phyloP scores from a whole-genome alignment of 352 stramenopile species.

The Pythium periplocum region DNA sequence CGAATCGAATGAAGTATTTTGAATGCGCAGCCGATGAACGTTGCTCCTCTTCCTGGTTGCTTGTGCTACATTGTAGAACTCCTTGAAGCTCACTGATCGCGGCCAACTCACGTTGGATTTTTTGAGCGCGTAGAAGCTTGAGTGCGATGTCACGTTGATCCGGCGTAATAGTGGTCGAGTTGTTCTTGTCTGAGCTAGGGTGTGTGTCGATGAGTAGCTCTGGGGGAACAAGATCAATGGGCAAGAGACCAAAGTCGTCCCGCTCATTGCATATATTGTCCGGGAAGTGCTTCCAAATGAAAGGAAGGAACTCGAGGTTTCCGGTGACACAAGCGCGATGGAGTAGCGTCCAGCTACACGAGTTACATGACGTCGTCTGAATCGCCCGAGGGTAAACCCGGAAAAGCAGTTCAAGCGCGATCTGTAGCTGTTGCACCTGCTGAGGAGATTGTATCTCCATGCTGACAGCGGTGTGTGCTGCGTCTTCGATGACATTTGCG shows the following conservation, averaged over 20 bases:
- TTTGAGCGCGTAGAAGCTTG: slow-evolving; percentile 4
- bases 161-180: not conserved
- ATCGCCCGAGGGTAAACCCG: slow-evolving; percentile 16
- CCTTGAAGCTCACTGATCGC: not conserved
- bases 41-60: not conserved
- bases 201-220: slow-evolving; percentile 33
- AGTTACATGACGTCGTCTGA: slow-evolving; percentile 21
- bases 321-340: slow-evolving; percentile 54
- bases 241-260: slow-evolving; percentile 46
- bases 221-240: slow-evolving; percentile 47
- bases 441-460: slow-evolving; percentile 50
- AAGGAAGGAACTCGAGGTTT: slow-evolving; percentile 53
- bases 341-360: slow-evolving; percentile 36
- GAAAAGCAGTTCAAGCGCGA: slow-evolving; percentile 54
- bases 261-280: slow-evolving; percentile 25
- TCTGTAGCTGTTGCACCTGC: slow-evolving; percentile 57
- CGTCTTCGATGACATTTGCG: slow-evolving; percentile 40
- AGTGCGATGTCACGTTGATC: slow-evolving; percentile 13
- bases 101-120: slow-evolving; percentile 4
- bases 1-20: slow-evolving; percentile 36
- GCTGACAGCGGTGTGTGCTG: slow-evolving; percentile 47
- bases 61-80: too few relatives aligned
- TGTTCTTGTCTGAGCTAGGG: slow-evolving; percentile 1
- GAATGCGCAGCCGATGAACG: not conserved
- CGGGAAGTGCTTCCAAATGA: slow-evolving; percentile 34